Conservation (phyloP, 2,329 filamentous ascomycete genomes). For the Trichophaea hybrida region DNA sequence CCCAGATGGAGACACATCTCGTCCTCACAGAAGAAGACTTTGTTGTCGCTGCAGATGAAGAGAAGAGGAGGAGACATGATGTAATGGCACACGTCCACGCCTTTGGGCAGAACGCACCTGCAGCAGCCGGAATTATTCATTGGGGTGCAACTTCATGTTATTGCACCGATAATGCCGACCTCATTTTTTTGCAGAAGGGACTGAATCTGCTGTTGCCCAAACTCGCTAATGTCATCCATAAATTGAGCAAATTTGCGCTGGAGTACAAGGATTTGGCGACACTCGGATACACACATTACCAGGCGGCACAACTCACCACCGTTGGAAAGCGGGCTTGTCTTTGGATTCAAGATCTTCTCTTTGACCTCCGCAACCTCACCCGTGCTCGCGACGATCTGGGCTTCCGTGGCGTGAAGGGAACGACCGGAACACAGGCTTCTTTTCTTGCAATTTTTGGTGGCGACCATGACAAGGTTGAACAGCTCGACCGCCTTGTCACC, state of each 20-base stretch:
- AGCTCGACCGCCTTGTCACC: constrained; percentile 48
- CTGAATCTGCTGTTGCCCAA: constrained; percentile 64
- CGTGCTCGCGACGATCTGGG: constrained; percentile 50
- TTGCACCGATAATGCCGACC: constrained; percentile 61
- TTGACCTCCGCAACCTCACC: constrained; percentile 63
- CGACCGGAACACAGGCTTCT: constrained; percentile 64
- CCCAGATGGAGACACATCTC: constrained; percentile 60
- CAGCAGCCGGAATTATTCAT: constrained; percentile 72
- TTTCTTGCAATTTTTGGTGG: constrained; percentile 50
- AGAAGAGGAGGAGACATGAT: constrained; percentile 56
- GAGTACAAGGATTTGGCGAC: constrained; percentile 59
- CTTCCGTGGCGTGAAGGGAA: constrained; percentile 62
- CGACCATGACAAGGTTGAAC: constrained; percentile 38
- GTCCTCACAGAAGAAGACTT: constrained; percentile 68
- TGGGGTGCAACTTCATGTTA: constrained; percentile 40
- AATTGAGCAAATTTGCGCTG: constrained; percentile 57
- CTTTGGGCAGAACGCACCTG: constrained; percentile 58
- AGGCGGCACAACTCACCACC: constrained; percentile 48
- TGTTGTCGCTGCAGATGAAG: constrained; percentile 57
- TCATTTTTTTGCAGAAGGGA: constrained; percentile 62
- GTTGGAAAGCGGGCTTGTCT: constrained; percentile 55
- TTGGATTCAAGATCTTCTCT: constrained; percentile 61
- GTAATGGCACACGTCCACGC: constrained; percentile 56
- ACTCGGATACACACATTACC: constrained; percentile 62
- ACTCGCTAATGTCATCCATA: constrained; percentile 62